Conservation (phyloP, 495 filamentous ascomycete genomes). For the Tuber melanosporum region DNA sequence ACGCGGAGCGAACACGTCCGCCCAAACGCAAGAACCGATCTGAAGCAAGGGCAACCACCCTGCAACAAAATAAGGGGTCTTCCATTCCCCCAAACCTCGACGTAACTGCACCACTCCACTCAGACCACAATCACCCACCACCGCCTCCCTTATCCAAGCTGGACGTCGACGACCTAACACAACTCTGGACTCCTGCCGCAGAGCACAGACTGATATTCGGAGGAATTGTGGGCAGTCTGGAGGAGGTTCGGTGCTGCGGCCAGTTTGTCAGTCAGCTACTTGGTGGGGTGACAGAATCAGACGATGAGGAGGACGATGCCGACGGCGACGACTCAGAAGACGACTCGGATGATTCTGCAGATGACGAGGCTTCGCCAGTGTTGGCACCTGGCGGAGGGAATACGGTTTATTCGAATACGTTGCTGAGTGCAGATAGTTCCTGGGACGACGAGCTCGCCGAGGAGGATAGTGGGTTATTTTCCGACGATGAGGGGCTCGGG, state of each 20-base stretch:
- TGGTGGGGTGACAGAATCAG: conserved; percentile 22
- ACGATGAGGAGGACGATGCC: conserved; percentile 36
- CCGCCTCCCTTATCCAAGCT: conserved; percentile 12
- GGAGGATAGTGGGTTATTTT: conserved; percentile 19
- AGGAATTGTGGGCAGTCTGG: conserved; percentile 35
- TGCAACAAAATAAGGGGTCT: conserved; percentile 15
- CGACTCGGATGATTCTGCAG: conserved; percentile 28
- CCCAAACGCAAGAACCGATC: conserved; percentile 9
- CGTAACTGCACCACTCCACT: conserved; percentile 10
- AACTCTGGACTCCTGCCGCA: conserved; percentile 39
- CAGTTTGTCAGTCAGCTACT: conserved; percentile 35
- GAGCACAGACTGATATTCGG: conserved; percentile 31
- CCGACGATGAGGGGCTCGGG: conserved; percentile 20
- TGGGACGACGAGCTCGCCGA: conserved; percentile 25
- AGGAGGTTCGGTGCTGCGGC: conserved; percentile 39
- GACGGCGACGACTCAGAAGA: conserved; percentile 30
- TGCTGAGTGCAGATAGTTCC: conserved; percentile 9
- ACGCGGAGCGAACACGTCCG: conserved; percentile 13
- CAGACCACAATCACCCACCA: conserved; percentile 4
- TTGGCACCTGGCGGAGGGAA: conserved; percentile 1
- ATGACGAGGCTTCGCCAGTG: conserved; percentile 14
- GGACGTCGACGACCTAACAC: conserved; percentile 34
- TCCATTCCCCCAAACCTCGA: conserved; percentile 11
- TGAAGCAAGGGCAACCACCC: conserved; percentile 10
- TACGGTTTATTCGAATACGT: conserved; percentile 21